Percentiles rank a stretch among this genome's conserved stretches.
Conservation (phyloP, 164 flowering plant species). For the Magnolia sinica region DNA sequence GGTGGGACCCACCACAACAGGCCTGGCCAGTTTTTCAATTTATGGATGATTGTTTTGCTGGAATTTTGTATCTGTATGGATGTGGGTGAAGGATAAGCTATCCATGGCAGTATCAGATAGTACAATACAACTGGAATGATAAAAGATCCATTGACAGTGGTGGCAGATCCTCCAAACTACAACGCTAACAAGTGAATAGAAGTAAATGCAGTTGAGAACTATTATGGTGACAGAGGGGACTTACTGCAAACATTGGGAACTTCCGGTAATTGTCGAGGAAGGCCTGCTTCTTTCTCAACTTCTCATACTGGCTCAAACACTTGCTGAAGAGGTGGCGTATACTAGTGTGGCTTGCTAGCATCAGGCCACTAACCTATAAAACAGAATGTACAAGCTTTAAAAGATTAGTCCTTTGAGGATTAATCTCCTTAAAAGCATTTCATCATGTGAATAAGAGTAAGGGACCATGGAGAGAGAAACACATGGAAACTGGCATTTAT, state of each 20-base stretch:
- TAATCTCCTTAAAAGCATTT: background rate
- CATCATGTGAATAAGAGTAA: background rate
- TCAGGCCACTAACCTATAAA: conserved; percentile 89
- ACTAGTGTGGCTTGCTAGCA: conserved; percentile 98
- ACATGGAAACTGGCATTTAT: too few relatives aligned
- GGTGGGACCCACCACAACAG: too few relatives aligned
- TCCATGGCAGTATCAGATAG: too few relatives aligned
- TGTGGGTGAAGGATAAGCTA: too few relatives aligned
- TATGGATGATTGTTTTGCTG: too few relatives aligned
- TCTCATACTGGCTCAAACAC: conserved; percentile 93
- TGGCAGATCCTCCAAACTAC: background rate
- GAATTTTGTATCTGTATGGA: too few relatives aligned
- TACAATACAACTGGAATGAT: background rate
- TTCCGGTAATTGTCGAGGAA: conserved; percentile 96
- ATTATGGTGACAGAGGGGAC: conserved; percentile 21
- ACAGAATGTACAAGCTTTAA: background rate
- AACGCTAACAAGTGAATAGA: background rate
- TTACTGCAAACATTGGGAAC: conserved; percentile 98
- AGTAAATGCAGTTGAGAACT: background rate
- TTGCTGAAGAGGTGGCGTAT: conserved; percentile 95
- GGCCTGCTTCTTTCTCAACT: conserved; percentile 95
- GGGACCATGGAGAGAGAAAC: too few relatives aligned
- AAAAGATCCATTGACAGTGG: too few relatives aligned
- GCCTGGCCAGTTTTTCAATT: too few relatives aligned
- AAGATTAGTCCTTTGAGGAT: background rate